Percentiles rank a stretch among this genome's conserved stretches.
Evolutionary conservation across 352 stramenopile genomes (phyloP).

Genomic region (Aphanomyces astaci): DNA sequence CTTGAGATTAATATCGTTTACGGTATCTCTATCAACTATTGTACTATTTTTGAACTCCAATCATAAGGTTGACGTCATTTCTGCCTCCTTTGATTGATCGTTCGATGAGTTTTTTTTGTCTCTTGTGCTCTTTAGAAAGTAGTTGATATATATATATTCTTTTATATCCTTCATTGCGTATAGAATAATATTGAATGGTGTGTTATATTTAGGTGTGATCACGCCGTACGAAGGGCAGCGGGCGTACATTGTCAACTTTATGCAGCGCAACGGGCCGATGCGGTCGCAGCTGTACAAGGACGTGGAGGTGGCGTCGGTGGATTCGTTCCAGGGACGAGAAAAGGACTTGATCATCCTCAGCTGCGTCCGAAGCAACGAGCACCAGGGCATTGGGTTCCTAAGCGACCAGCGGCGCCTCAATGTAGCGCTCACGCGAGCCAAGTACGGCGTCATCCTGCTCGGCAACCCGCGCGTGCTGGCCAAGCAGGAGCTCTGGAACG

Average conservation of each 20-base stretch:
- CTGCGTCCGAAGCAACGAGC: conserved; percentile 98
- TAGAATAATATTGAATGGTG: no score
- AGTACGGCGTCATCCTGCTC: conserved; percentile 97
- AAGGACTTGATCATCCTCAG: conserved; percentile 99
- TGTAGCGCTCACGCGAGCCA: conserved; percentile 97
- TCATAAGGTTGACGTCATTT: neutral
- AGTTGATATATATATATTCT: no score
- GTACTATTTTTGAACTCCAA: no score
- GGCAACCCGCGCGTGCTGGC: conserved; percentile 96
- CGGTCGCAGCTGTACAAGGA: conserved; percentile 93
- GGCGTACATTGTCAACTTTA: conserved; percentile 97
- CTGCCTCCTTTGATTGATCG: neutral
- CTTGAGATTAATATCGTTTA: no score
- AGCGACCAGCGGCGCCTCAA: conserved; percentile 97
- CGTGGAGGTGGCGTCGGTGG: conserved; percentile 98
- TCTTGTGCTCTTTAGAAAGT: no score
- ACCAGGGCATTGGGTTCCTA: conserved; percentile 98
- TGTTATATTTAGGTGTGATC: conserved; percentile 88
- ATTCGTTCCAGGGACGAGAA: conserved; percentile 99
- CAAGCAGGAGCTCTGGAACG: conserved; percentile 96
- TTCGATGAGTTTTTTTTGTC: no score
- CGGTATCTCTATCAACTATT: no score
- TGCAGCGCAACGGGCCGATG: conserved; percentile 93
- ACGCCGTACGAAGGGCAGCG: conserved; percentile 98
- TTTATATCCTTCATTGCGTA: no score